Conservation (phyloP, 345 rosid species). For the Euclidium syriacum region DNA sequence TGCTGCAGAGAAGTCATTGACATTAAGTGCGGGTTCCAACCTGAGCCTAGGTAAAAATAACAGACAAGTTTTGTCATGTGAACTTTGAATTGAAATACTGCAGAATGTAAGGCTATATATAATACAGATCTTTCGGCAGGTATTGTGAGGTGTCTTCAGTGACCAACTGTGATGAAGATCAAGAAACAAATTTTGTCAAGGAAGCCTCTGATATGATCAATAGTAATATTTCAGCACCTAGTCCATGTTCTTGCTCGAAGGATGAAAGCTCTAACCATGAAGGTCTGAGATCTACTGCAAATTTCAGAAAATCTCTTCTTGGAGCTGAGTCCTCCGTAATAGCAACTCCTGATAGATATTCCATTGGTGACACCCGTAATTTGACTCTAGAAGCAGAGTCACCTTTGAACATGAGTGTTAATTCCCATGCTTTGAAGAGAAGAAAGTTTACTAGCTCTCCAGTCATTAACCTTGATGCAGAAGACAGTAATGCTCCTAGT, state of each 20-base stretch:
- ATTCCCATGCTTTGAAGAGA: constrained; percentile 60
- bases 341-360: constrained; percentile 47
- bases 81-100: background rate
- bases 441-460: constrained; percentile 42
- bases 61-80: background rate
- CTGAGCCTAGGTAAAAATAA: constrained; percentile 52
- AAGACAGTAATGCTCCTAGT: constrained; percentile 23
- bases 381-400: constrained; percentile 44
- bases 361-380: constrained; percentile 25
- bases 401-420: constrained; percentile 53
- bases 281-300: constrained; percentile 42
- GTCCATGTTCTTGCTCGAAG: constrained; percentile 49
- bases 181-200: constrained; percentile 43
- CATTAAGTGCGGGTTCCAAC: constrained; percentile 42
- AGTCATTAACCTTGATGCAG: constrained; percentile 34
- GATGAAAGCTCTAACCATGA: constrained; percentile 38
- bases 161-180: constrained; percentile 43
- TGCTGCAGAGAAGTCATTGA: constrained; percentile 43
- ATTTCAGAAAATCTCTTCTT: constrained; percentile 29
- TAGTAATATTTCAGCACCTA: constrained; percentile 28
- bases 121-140: constrained; percentile 34
- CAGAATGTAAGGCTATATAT: constrained; percentile 1
- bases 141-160: constrained; percentile 35
- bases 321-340: constrained; percentile 26
- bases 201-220: constrained; percentile 46